A percentile compares a stretch with the other conserved stretches of the same genome.
These are phyloP conservation scores for Prinsepia uniflora DNA, from an alignment of 306 rosid genomes.

Conservation along the genomic window DNA sequence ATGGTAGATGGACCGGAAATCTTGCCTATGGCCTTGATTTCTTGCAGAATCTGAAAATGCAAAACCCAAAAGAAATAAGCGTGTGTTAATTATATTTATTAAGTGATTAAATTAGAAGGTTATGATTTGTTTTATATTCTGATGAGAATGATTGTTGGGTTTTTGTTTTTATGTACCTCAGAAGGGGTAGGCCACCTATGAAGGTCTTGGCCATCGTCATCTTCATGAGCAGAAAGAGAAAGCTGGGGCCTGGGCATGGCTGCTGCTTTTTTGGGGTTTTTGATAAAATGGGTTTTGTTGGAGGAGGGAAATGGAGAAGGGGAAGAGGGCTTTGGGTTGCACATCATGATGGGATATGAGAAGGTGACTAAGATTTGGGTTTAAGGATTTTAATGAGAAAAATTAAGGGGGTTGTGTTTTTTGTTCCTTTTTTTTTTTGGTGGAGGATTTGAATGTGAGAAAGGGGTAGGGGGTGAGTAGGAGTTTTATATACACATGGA, in stretches of 20 bases:
- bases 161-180: conserved; percentile 49
- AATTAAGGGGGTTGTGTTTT: conserved; percentile 9
- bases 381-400: background rate
- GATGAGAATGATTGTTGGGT: background rate
- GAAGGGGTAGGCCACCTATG: conserved; percentile 73
- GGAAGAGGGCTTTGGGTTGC: conserved; percentile 63
- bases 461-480: conserved; percentile 29
- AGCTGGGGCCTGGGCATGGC: conserved; percentile 19
- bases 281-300: conserved; percentile 41
- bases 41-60: conserved; percentile 55
- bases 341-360: conserved; percentile 30
- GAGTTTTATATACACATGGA: conserved; percentile 55
- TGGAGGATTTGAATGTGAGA: conserved; percentile 31
- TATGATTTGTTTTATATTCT: background rate
- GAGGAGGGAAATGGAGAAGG: conserved; percentile 45
- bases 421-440: conserved; percentile 20
- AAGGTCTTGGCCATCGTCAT: conserved; percentile 38
- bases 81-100: background rate
- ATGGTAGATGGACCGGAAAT: conserved; percentile 80
- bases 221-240: conserved; percentile 12
- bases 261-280: conserved; percentile 32
- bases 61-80: background rate
- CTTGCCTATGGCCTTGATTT: conserved; percentile 77
- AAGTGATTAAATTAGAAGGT: background rate
- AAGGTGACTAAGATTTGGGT: no score